These are phyloP conservation scores for Dioscorea alata DNA, from an alignment of 106 monocot species.

Conservation along the genomic window DNA sequence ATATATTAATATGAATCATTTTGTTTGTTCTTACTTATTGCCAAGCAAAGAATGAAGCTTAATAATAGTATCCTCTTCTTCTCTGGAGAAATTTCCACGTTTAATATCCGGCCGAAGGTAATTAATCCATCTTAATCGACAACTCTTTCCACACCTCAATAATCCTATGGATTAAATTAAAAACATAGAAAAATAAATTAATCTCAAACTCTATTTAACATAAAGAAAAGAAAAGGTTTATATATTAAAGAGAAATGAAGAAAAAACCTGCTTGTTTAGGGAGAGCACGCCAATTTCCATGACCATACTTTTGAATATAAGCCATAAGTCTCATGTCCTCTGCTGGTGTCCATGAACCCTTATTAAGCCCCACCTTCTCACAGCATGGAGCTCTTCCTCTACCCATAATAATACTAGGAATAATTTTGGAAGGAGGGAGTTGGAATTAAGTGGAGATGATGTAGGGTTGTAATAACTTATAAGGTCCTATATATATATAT, in stretches of 20 bases:
- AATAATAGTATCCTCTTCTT: slow-evolving; percentile 75
- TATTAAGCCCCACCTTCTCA: slow-evolving; percentile 70
- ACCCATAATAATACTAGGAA: slow-evolving; percentile 26
- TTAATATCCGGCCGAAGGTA: slow-evolving; percentile 79
- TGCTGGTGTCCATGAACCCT: slow-evolving; percentile 76
- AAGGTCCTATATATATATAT: slow-evolving; percentile 13
- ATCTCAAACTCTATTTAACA: background rate
- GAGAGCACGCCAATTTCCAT: slow-evolving; percentile 73
- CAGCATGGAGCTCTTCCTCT: slow-evolving; percentile 82
- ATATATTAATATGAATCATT: too few relatives aligned
- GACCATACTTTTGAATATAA: slow-evolving; percentile 64
- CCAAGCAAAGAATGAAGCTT: slow-evolving; percentile 59
- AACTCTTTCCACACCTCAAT: slow-evolving; percentile 84
- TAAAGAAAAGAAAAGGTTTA: background rate
- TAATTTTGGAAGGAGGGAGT: too few relatives aligned
- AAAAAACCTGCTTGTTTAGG: slow-evolving; percentile 68
- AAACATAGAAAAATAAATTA: background rate
- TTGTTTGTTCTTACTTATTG: slow-evolving; percentile 46
- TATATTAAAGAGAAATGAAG: background rate
- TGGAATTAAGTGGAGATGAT: too few relatives aligned
- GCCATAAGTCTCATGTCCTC: slow-evolving; percentile 62
- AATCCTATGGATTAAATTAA: slow-evolving; percentile 27
- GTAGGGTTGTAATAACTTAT: background rate
- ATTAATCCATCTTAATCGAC: slow-evolving; percentile 80
- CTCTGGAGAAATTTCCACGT: slow-evolving; percentile 59